Evolutionary conservation across 345 rosid species (phyloP).

Genomic region (Salix exigua): DNA sequence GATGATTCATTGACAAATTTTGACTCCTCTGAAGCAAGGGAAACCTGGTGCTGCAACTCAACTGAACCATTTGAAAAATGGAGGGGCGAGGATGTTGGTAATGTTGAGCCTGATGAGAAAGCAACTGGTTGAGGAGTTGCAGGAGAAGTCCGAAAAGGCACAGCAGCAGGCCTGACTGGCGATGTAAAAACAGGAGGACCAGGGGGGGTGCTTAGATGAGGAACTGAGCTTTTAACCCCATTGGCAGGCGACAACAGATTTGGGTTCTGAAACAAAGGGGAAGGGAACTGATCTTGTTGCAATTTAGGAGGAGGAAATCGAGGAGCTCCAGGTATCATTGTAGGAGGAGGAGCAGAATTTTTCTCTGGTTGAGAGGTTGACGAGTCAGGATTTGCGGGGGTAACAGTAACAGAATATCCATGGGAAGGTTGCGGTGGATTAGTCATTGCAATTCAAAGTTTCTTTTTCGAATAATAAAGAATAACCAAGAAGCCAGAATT

Average conservation of each 20-base stretch:
- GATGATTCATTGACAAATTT: slow-evolving; percentile 42
- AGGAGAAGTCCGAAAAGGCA: slow-evolving; percentile 86
- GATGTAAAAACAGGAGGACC: slow-evolving; percentile 88
- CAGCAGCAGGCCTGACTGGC: slow-evolving; percentile 91
- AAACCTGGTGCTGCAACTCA: slow-evolving; percentile 50
- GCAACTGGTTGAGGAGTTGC: slow-evolving; percentile 91
- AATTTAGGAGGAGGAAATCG: slow-evolving; percentile 59
- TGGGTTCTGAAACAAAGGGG: slow-evolving; percentile 51
- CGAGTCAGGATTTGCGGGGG: slow-evolving; percentile 40
- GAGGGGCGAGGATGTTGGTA: slow-evolving; percentile 81
- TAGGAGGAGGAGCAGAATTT: slow-evolving; percentile 46
- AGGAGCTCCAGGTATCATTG: slow-evolving; percentile 46
- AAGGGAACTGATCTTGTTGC: slow-evolving; percentile 55
- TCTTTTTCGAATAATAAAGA: slow-evolving; percentile 11
- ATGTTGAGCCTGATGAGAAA: slow-evolving; percentile 62
- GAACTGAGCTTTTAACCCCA: slow-evolving; percentile 57
- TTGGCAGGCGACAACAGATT: slow-evolving; percentile 54
- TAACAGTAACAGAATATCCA: slow-evolving; percentile 39
- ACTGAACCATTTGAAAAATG: slow-evolving; percentile 64
- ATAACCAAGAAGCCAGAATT: slow-evolving; percentile 14
- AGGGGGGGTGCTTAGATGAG: slow-evolving; percentile 88
- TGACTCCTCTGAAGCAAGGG: slow-evolving; percentile 51
- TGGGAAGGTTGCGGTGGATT: slow-evolving; percentile 47
- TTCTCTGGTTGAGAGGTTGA: slow-evolving; percentile 41
- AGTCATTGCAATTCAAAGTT: slow-evolving; percentile 50